Evolutionary conservation across 1,139 yeast genomes (phyloP).

Genomic region (Hanseniaspora sp.): DNA sequence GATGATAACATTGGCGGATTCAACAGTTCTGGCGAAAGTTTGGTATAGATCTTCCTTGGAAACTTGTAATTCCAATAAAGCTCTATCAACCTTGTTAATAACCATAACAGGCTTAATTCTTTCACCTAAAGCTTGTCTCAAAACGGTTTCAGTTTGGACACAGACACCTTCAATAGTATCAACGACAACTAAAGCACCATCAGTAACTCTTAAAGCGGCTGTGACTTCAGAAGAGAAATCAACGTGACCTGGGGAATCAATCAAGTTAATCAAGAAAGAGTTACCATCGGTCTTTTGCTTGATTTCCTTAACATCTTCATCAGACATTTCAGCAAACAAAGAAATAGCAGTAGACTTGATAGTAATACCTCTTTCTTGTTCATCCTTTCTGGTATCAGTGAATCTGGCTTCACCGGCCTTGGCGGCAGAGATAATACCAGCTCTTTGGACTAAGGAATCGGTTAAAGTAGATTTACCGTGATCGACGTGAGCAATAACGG

Average conservation of each 20-base stretch:
- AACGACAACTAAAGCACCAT: conserved; percentile 99
- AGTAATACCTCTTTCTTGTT: conserved; percentile 99
- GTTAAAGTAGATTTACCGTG: conserved; percentile 99
- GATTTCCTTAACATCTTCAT: conserved; percentile 90
- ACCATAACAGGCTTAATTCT: conserved; percentile 98
- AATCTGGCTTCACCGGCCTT: conserved; percentile 99
- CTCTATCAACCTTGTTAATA: conserved; percentile 99
- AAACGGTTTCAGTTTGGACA: conserved; percentile 99
- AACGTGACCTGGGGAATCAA: conserved; percentile 99
- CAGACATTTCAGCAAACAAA: conserved; percentile 78
- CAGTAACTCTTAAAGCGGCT: conserved; percentile 99
- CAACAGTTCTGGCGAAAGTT: conserved; percentile 96
- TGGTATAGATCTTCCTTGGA: conserved; percentile 98
- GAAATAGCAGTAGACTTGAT: conserved; percentile 98
- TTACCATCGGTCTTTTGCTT: conserved; percentile 89
- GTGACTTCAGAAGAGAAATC: conserved; percentile 99
- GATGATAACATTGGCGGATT: conserved; percentile 96
- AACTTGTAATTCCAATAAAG: conserved; percentile 96
- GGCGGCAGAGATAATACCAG: conserved; percentile 99
- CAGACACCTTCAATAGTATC: conserved; percentile 99
- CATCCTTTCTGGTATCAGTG: conserved; percentile 99
- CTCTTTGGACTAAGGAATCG: conserved; percentile 96
- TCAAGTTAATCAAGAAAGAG: conserved; percentile 93
- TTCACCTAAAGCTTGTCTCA: conserved; percentile 98
- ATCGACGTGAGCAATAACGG: conserved; percentile 99